Conservation (phyloP, 2,329 filamentous ascomycete genomes). For the Xylariaceae sp. region DNA sequence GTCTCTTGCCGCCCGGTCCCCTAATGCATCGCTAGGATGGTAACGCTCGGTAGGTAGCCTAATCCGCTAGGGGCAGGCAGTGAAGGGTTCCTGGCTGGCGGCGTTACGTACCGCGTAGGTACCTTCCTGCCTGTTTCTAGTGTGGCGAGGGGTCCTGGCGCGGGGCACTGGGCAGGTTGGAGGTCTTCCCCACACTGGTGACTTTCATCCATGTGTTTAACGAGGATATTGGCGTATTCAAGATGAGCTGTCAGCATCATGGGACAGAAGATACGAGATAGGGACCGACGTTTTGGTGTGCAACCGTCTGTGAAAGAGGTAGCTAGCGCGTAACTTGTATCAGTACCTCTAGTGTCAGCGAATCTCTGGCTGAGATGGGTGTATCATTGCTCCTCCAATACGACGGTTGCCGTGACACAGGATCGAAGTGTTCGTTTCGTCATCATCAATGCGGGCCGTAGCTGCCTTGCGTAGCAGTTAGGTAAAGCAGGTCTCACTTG, state of each 20-base stretch:
- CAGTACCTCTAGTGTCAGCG: neutral
- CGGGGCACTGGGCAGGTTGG: neutral
- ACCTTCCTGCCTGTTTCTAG: neutral
- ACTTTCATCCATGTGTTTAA: neutral
- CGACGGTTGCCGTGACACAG: too few species aligned
- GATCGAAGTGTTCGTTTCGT: constrained; percentile 10
- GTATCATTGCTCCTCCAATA: neutral
- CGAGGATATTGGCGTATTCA: neutral
- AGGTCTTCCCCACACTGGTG: neutral
- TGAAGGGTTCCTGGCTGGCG: too few species aligned
- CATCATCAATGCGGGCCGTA: constrained; percentile 11
- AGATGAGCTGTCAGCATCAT: neutral
- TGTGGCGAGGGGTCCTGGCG: neutral
- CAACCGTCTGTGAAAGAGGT: neutral
- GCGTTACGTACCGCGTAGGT: constrained; percentile 1
- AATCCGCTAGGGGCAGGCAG: constrained; percentile 9
- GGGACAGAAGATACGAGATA: neutral
- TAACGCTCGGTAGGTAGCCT: neutral
- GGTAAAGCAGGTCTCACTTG: too few species aligned
- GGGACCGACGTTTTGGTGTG: neutral
- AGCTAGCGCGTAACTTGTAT: neutral
- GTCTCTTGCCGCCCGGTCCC: neutral
- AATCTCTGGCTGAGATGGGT: neutral
- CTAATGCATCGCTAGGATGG: neutral
- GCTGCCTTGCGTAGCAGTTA: constrained; percentile 12